phyloP scores from a whole-genome alignment of 1,284 basidiomycete genomes.

The Uromyces viciae-fabae region DNA sequence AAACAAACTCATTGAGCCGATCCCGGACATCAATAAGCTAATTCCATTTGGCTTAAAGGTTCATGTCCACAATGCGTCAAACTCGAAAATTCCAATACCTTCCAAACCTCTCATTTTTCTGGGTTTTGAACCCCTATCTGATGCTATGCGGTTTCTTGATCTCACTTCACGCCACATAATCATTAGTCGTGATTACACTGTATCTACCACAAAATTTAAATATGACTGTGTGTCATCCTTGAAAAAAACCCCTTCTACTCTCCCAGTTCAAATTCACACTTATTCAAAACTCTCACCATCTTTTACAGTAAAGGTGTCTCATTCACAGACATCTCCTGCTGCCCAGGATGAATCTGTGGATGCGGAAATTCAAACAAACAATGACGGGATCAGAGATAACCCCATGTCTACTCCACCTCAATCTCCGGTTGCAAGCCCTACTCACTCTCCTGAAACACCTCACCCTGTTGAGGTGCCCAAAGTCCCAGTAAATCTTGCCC shows the following conservation, averaged over 20 bases:
- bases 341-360: too few species aligned
- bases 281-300: too few species aligned
- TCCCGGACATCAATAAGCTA: not conserved
- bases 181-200: conserved; percentile 7
- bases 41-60: not conserved
- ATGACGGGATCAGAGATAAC: too few species aligned
- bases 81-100: not conserved
- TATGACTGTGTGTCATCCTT: not conserved
- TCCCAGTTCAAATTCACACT: not conserved
- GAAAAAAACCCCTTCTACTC: not conserved
- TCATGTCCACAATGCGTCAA: not conserved
- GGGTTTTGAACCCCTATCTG: conserved; percentile 12
- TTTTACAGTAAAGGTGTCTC: not conserved
- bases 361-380: too few species aligned
- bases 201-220: not conserved
- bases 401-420: not conserved
- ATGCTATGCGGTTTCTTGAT: conserved; percentile 16
- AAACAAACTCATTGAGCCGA: not conserved
- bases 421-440: not conserved
- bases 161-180: not conserved
- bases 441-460: not conserved
- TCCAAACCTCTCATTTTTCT: not conserved
- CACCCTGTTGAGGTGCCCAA: not conserved
- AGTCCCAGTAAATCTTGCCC: not conserved
- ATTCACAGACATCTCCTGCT: too few species aligned